Percentiles rank a stretch among this genome's conserved stretches.
These are phyloP conservation scores for Ziziphus jujuba DNA, from an alignment of 306 rosid species.

Conservation along the genomic window DNA sequence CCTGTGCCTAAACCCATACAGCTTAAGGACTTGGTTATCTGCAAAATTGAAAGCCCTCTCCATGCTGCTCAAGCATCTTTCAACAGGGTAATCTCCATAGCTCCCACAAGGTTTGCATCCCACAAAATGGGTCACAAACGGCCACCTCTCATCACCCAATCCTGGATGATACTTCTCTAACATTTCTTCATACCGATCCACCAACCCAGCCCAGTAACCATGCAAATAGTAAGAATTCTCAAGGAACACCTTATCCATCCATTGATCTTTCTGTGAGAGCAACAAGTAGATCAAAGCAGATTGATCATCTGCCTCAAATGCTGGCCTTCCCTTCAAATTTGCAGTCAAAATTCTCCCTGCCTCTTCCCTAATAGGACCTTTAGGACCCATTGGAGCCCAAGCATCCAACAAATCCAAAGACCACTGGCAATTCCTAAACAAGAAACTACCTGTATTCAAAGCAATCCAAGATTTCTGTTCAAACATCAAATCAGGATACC, in stretches of 20 bases:
- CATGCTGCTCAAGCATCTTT: slow-evolving; percentile 90
- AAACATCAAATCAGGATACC: slow-evolving; percentile 90
- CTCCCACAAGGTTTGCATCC: slow-evolving; percentile 99
- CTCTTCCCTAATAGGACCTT: slow-evolving; percentile 77
- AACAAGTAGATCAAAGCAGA: slow-evolving; percentile 88
- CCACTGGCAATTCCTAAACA: slow-evolving; percentile 95
- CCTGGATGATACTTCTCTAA: slow-evolving; percentile 95
- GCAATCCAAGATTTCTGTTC: slow-evolving; percentile 99
- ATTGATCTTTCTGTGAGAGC: slow-evolving; percentile 75
- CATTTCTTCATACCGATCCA: slow-evolving; percentile 97
- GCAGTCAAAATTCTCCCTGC: slow-evolving; percentile 89
- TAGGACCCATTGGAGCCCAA: slow-evolving; percentile 99
- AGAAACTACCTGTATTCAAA: slow-evolving; percentile 82
- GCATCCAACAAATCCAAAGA: slow-evolving; percentile 92
- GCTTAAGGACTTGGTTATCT: slow-evolving; percentile 86
- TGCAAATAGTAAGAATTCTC: slow-evolving; percentile 95
- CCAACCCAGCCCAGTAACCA: slow-evolving; percentile 98
- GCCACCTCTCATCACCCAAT: slow-evolving; percentile 97
- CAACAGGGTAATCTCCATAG: slow-evolving; percentile 96
- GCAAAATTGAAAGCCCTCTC: slow-evolving; percentile 98
- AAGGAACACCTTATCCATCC: slow-evolving; percentile 91
- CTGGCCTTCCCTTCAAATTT: slow-evolving; percentile 87
- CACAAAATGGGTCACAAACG: slow-evolving; percentile 95
- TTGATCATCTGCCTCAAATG: slow-evolving; percentile 97
- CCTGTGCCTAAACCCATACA: slow-evolving; percentile 88